phyloP scores from a whole-genome alignment of 495 filamentous ascomycete species.

The Aspergillus cavernicola region DNA sequence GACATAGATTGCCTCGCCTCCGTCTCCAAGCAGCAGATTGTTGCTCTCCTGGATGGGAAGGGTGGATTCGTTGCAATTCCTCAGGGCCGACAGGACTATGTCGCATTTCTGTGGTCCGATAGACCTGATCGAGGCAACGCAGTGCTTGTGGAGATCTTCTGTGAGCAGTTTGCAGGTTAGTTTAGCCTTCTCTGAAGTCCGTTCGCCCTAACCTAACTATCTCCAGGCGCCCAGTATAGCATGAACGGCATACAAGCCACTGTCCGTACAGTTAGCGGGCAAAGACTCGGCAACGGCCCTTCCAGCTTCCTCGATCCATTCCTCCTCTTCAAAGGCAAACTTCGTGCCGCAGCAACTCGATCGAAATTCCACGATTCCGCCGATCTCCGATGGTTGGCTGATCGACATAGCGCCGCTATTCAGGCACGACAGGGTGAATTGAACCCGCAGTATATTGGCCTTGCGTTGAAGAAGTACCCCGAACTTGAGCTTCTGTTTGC shows the following conservation, averaged over 20 bases:
- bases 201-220: background rate
- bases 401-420: slow-evolving; percentile 3
- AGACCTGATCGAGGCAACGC: background rate
- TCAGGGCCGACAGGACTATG: slow-evolving; percentile 10
- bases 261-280: slow-evolving; percentile 12
- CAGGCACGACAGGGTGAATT: slow-evolving; percentile 6
- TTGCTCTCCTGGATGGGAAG: slow-evolving; percentile 1
- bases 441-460: slow-evolving; percentile 11
- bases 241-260: slow-evolving; percentile 11
- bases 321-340: slow-evolving; percentile 26
- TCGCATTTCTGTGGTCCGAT: slow-evolving; percentile 9
- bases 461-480: slow-evolving; percentile 12
- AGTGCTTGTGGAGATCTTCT: slow-evolving; percentile 9
- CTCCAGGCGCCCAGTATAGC: slow-evolving; percentile 14
- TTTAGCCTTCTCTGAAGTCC: background rate
- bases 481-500: slow-evolving; percentile 13
- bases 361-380: slow-evolving; percentile 20
- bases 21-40: background rate
- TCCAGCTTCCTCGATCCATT: slow-evolving; percentile 22
- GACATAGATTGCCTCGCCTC: slow-evolving; percentile 8
- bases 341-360: slow-evolving; percentile 22
- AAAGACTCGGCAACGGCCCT: slow-evolving; percentile 13
- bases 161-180: slow-evolving; percentile 8
- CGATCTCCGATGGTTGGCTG: slow-evolving; percentile 20
- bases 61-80: background rate